Evolutionary conservation across 352 stramenopile genomes (phyloP), one percentile per base, ranked within the genome.

Genomic region (Aphanomyces cochlioides): DNA sequence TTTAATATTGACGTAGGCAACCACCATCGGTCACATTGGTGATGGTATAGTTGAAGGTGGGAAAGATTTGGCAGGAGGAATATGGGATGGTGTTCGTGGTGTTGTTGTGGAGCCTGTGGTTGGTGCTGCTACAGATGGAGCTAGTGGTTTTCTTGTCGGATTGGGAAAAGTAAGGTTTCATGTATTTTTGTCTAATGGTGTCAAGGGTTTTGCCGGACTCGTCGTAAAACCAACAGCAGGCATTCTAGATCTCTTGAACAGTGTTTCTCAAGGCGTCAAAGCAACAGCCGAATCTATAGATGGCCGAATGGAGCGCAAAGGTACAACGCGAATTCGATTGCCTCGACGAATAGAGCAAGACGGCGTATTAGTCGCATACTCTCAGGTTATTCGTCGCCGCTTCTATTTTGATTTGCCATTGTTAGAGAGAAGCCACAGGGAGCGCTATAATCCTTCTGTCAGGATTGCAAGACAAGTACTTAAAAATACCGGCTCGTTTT

Each of bases 81-180:
- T 94, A 4, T 94, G 84, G 84, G 84, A 94, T 65, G 87, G 87
- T 1, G 81, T 94, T 38, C 92, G 92, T 66, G 87, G 87, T 34
- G 82, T 94, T 4, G 84, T 94, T 19, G 78, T 83, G 17, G 87
- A 85, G 21, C 87, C 87, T 19, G 85, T 93, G 17, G 78, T 84
- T 53, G 87, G 87, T n/a, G 87, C 87, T 0, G 87, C 92, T 71
- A 76, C 80, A 47, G 81, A 92, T 47, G 87, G 87, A 8, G 87
- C 87, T 34, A 82, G 87, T 39, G 87, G 87, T 4, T 94, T 94
- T 58, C 83, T 94, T 3, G 79, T 94, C 34, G 87, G 87, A n/a
- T 88, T 94, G 17, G 87, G 87, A 48, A 90, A 94, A 71, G 47
- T 61, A 65, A 13, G 19, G 17, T 58, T 10, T 17, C 36, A 45